phyloP scores from a whole-genome alignment of 2,329 filamentous ascomycete genomes.

The Remersonia thermophila region DNA sequence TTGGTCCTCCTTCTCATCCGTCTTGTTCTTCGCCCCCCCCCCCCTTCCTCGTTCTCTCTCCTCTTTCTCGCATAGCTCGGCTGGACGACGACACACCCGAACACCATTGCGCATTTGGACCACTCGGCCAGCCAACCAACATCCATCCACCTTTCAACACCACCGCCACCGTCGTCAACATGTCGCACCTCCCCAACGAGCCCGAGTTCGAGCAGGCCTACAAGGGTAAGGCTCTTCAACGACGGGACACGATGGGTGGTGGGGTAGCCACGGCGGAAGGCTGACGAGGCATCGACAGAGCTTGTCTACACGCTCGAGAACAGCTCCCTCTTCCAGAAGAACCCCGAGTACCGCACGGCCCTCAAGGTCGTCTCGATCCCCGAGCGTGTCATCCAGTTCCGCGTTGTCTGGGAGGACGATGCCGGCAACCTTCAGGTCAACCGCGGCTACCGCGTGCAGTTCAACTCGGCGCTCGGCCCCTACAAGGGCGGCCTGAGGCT shows the following conservation, averaged over 20 bases:
- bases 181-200: constrained; percentile 78
- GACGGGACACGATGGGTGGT: background rate
- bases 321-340: constrained; percentile 82
- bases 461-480: constrained; percentile 93
- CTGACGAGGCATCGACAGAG: constrained; percentile 41
- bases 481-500: constrained; percentile 97
- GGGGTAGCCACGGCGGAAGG: background rate
- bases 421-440: constrained; percentile 81
- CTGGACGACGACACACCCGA: constrained; percentile 6
- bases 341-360: constrained; percentile 88
- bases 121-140: background rate
- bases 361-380: constrained; percentile 80
- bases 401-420: constrained; percentile 94
- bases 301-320: constrained; percentile 89
- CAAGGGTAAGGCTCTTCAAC: constrained; percentile 53
- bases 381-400: constrained; percentile 94
- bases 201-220: constrained; percentile 99
- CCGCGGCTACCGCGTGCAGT: constrained; percentile 92
- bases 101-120: background rate
- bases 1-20: constrained; percentile 2
- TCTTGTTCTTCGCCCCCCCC: background rate
- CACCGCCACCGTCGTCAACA: constrained; percentile 26
- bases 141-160: background rate
- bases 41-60: constrained; percentile 4
- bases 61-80: constrained; percentile 3